These are phyloP conservation scores for Alternaria sp. DNA, from an alignment of 2,329 filamentous ascomycete species.

Conservation along the genomic window DNA sequence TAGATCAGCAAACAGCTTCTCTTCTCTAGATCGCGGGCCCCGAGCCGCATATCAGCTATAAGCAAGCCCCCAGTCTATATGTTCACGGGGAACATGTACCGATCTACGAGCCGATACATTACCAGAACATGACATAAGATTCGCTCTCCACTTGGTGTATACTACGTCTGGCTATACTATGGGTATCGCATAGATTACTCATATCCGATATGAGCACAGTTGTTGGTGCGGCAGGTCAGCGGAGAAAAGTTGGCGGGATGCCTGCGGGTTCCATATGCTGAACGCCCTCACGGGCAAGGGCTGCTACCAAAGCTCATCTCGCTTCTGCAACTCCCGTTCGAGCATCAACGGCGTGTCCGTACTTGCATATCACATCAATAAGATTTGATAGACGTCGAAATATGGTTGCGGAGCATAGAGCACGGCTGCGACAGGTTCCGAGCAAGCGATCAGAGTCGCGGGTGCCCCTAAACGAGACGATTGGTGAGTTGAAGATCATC, in stretches of 20 bases:
- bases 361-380: constrained; percentile 3
- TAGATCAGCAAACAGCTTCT: background rate
- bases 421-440: constrained; percentile 4
- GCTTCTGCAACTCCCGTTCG: constrained; percentile 1
- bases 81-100: background rate
- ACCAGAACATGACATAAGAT: background rate
- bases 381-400: constrained; percentile 2
- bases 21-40: background rate
- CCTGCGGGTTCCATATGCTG: constrained; percentile 4
- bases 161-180: background rate
- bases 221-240: background rate
- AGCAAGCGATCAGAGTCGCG: constrained; percentile 11
- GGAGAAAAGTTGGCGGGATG: constrained; percentile 27
- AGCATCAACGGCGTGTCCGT: background rate
- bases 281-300: background rate
- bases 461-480: constrained; percentile 6
- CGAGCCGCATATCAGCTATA: background rate
- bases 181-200: background rate
- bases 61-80: background rate
- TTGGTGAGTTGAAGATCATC: constrained; percentile 6
- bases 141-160: background rate
- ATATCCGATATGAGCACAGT: background rate
- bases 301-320: constrained; percentile 3
- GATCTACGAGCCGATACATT: background rate
- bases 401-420: constrained; percentile 2